These are phyloP conservation scores for Prunus mira DNA, from an alignment of 306 rosid species.

Conservation along the genomic window DNA sequence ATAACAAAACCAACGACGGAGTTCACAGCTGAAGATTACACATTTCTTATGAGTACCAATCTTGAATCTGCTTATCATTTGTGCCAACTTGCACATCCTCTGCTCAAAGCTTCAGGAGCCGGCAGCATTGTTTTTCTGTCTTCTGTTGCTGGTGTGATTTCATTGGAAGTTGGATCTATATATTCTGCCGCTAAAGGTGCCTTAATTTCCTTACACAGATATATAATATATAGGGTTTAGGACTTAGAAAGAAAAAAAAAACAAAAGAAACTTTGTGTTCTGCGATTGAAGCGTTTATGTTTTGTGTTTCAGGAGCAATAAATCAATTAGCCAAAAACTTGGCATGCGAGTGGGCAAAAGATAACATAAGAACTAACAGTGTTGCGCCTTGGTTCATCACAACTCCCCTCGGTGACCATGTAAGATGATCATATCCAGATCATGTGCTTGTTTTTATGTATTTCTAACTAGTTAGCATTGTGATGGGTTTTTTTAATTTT, in stretches of 20 bases:
- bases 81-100: slow-evolving; percentile 50
- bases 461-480: no score
- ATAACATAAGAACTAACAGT: slow-evolving; percentile 54
- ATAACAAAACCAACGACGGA: slow-evolving; percentile 6
- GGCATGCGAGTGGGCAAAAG: slow-evolving; percentile 68
- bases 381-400: slow-evolving; percentile 45
- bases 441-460: not conserved
- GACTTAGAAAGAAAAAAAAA: not conserved
- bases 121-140: slow-evolving; percentile 39
- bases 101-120: slow-evolving; percentile 41
- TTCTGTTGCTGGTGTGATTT: slow-evolving; percentile 25
- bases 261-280: not conserved
- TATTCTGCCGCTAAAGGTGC: slow-evolving; percentile 47
- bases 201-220: no score
- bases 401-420: slow-evolving; percentile 29
- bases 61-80: slow-evolving; percentile 38
- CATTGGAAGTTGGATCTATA: slow-evolving; percentile 4
- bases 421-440: not conserved
- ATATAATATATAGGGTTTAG: no score
- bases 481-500: not conserved
- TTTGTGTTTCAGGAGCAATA: slow-evolving; percentile 42
- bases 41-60: slow-evolving; percentile 29
- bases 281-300: not conserved
- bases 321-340: slow-evolving; percentile 44
- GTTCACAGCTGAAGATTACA: slow-evolving; percentile 31